Base-by-base conservation (phyloP, 192 early-diverging fungal genomes). In the Coemansia sp. region DNA sequence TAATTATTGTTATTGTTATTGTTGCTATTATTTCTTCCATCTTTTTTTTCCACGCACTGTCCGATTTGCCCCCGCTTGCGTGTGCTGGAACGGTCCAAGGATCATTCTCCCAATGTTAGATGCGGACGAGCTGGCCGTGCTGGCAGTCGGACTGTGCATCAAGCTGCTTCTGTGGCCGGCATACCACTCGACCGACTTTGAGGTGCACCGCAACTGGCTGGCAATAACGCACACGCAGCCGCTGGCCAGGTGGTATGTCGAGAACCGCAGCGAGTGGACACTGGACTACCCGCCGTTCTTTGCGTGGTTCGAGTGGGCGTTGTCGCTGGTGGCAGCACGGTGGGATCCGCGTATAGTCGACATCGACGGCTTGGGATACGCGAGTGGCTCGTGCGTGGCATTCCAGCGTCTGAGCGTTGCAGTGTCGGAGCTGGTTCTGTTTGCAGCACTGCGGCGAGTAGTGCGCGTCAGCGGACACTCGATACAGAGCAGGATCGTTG, bases 241-340 rank as follows among this genome's bases (percentile, higher is more conserved):
- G n/a, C 67, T 95, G 41, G 72, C 74, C 32, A 60, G 87, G 61
- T 99, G 95, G 95, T 99, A 97, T 72, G 81, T 81, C 69, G 93
- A 97, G 76, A 87, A 86, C 68, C 90, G 87, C 57, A 92, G 91
- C 57, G 89, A 93, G 79, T 95, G 95, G 94, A 97, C 95, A 8
- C 85, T 98, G 26, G 96, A 98, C 79, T 98, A 98, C 67, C 97
- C 97, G 48, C 97, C 97, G 58, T 93, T 99, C 75, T 99, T 99
- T 82, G 97, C 97, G 21, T 96, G 91, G 90, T 97, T 97, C 73
- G 97, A 99, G 76, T 92, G 85, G 71, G 61, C 77, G 23, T 76
- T 99, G 53, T 84, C 92, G 10, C 74, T 86, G 8, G 53, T 62
- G 6, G 84, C 89, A 10, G 54, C 56, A 9, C 61, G 65, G 59